Conservation (phyloP, 2,329 filamentous ascomycete species). For the Escovopsis weberi region DNA sequence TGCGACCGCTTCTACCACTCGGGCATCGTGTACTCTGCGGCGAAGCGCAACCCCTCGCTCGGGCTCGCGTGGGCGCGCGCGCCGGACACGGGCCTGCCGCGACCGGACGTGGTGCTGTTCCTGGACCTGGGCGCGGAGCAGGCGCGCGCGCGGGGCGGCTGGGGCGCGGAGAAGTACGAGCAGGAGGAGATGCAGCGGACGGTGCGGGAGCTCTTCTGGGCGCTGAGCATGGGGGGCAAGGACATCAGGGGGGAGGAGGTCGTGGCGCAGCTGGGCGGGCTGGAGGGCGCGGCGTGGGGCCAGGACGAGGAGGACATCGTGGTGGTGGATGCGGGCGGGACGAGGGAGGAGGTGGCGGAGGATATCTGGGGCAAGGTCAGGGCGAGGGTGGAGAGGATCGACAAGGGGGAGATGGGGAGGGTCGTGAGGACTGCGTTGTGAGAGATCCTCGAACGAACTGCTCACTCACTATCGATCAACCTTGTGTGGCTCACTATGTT, state of each 20-base stretch:
- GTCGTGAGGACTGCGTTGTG: slow-evolving; percentile 23
- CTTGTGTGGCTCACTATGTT: too few species aligned
- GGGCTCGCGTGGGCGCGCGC: slow-evolving; percentile 66
- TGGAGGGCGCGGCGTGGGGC: slow-evolving; percentile 19
- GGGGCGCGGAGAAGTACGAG: slow-evolving; percentile 82
- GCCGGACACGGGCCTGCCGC: slow-evolving; percentile 74
- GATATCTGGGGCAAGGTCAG: slow-evolving; percentile 39
- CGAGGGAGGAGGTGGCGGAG: slow-evolving; percentile 41
- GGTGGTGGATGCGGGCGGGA: slow-evolving; percentile 38
- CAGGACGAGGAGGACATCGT: slow-evolving; percentile 21
- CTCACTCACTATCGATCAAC: too few species aligned
- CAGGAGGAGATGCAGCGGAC: slow-evolving; percentile 65
- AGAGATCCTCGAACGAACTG: background rate
- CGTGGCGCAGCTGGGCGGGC: slow-evolving; percentile 9
- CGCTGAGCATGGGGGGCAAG: slow-evolving; percentile 32
- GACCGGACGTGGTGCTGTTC: slow-evolving; percentile 78
- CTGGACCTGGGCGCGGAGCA: slow-evolving; percentile 64
- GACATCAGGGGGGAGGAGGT: slow-evolving; percentile 16
- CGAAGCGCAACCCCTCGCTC: slow-evolving; percentile 61
- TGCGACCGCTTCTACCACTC: slow-evolving; percentile 94
- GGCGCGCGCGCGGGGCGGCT: slow-evolving; percentile 67
- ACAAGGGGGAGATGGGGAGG: slow-evolving; percentile 32
- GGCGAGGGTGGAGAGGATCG: slow-evolving; percentile 32
- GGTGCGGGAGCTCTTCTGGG: slow-evolving; percentile 61
- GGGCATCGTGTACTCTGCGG: slow-evolving; percentile 83